Base-by-base conservation (phyloP, 306 rosid species). In the Lathyrus sativus region DNA sequence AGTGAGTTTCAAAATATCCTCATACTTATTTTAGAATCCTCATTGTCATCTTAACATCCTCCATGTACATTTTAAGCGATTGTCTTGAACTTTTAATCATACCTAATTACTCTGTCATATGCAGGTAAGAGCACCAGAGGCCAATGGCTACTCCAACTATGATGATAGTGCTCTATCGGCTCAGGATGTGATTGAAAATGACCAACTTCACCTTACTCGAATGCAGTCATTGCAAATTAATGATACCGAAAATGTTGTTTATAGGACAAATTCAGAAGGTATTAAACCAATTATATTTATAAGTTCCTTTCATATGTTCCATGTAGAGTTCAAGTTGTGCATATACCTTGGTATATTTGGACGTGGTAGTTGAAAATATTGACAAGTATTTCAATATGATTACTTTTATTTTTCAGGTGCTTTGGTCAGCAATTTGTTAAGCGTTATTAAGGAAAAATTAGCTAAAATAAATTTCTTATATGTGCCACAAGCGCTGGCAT, bases 121-220 rank as follows among this genome's bases (percentile, higher is more conserved):
- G 74, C 77, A 85, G 86, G 79, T 73, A 9, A 84, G 74, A 82
- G 79, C 71, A 72, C 82, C 85, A 48, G 92, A 87, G 53, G 76
- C 74, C 69, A 76, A 35, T 84, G 80, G 87, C 56, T 93, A 85
- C 81, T 84, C 81, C 76, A 90, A 91, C 74, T 88, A 96, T 78
- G 95, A 90, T 48, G 97, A 92, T 74, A 73, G 78, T 57, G 68
- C 82, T 71, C 73, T 73, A 64, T 22, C 71, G n/a, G 74, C 65
- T 24, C 82, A 82, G 74, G 62, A 80, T 43, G 77, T 67, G 8
- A 13, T 70, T 11, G 65, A 75, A 74, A 76, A 67, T 67, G 81
- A 65, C 54, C 78, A 73, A 57, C 60, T 58, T 69, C 70, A 44
- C 76, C 55, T 12, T 74, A 42, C 66, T 63, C 81, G 3, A 12